phyloP scores from a whole-genome alignment of 2,329 filamentous ascomycete species.

The Domatiomyces globalis region DNA sequence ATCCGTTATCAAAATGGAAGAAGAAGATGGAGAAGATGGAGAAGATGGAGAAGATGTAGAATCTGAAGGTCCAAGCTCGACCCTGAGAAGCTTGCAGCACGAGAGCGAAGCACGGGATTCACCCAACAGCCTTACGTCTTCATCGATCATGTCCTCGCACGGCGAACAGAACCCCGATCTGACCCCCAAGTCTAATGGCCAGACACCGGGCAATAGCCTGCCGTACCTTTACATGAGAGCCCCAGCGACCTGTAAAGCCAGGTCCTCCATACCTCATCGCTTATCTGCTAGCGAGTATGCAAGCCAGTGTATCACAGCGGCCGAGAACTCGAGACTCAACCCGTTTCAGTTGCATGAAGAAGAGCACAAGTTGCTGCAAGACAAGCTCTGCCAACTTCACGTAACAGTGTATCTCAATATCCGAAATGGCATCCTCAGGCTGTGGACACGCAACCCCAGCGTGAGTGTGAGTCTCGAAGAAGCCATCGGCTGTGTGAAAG shows the following conservation, averaged over 20 bases:
- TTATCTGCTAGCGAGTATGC: constrained; percentile 66
- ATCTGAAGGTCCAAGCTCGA: constrained; percentile 13
- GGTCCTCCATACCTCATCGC: constrained; percentile 68
- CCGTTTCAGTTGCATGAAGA: constrained; percentile 76
- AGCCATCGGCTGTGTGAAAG: constrained; percentile 78
- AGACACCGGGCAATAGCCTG: constrained; percentile 5
- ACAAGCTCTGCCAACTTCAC: constrained; percentile 73
- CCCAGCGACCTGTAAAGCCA: constrained; percentile 48
- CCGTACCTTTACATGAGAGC: constrained; percentile 20
- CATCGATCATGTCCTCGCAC: constrained; percentile 18
- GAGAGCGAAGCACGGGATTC: constrained; percentile 20
- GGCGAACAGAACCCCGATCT: constrained; percentile 15
- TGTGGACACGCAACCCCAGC: constrained; percentile 81
- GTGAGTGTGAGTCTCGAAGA: constrained; percentile 69
- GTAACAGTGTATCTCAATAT: constrained; percentile 95
- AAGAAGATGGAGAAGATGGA: constrained; percentile 27
- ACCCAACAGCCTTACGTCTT: constrained; percentile 21
- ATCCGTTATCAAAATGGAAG: constrained; percentile 18
- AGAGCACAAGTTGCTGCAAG: constrained; percentile 66
- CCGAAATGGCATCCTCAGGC: constrained; percentile 76
- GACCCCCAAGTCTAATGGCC: constrained; percentile 9
- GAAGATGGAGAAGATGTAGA: constrained; percentile 18
- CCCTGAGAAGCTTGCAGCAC: constrained; percentile 16
- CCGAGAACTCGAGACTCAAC: constrained; percentile 75
- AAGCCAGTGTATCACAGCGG: constrained; percentile 78